Conservation (phyloP, 352 stramenopile species). For the Phytophthora quininea region DNA sequence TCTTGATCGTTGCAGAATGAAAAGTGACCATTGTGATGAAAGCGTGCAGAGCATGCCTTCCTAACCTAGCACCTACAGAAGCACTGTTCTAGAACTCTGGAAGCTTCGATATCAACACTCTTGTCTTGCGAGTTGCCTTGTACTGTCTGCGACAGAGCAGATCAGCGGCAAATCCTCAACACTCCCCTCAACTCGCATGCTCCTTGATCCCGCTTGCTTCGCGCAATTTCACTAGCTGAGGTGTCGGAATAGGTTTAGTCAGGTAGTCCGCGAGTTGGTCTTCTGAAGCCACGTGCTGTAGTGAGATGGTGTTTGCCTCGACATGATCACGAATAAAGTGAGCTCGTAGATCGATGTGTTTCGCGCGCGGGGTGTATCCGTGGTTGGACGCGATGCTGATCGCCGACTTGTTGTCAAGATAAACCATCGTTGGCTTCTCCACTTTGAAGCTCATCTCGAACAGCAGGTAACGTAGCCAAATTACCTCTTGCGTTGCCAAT, state of each 20-base stretch:
- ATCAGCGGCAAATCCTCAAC: background rate
- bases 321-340: slow-evolving; percentile 21
- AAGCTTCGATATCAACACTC: background rate
- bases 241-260: slow-evolving; percentile 9
- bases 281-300: slow-evolving; percentile 1
- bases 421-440: background rate
- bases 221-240: background rate
- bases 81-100: background rate
- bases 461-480: slow-evolving; percentile 8
- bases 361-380: slow-evolving; percentile 7
- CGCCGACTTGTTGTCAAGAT: slow-evolving; percentile 17
- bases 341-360: slow-evolving; percentile 13
- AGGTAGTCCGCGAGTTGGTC: slow-evolving; percentile 10
- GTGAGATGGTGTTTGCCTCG: background rate
- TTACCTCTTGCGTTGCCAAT: slow-evolving; percentile 8
- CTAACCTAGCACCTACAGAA: no score
- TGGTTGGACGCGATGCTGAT: slow-evolving; percentile 14
- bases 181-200: slow-evolving; percentile 18
- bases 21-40: no score
- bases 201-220: slow-evolving; percentile 7
- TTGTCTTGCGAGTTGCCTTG: background rate
- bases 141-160: background rate
- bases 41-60: no score
- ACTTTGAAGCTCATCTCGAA: slow-evolving; percentile 2
- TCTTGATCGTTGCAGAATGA: no score